Evolutionary conservation across 2,329 filamentous ascomycete species (phyloP).

Genomic region (Cytospora piceicola): DNA sequence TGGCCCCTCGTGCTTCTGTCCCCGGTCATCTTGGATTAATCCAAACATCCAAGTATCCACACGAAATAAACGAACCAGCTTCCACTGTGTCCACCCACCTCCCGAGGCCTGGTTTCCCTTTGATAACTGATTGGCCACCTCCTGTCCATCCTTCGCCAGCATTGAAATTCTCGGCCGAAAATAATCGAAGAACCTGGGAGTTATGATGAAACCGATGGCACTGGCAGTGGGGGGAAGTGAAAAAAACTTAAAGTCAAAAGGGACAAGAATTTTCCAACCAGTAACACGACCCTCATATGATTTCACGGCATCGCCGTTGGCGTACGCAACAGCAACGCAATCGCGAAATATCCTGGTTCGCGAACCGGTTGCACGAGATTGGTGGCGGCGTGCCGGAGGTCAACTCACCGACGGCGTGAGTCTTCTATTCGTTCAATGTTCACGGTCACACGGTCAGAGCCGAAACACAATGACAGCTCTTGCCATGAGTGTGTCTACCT

Average conservation of each 20-base stretch:
- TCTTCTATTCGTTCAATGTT: too few relatives aligned
- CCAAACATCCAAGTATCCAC: slow-evolving; percentile 12
- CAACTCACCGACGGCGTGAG: not conserved
- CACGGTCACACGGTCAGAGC: too few relatives aligned
- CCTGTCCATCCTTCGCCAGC: slow-evolving; percentile 27
- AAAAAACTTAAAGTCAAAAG: slow-evolving; percentile 7
- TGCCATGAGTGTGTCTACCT: slow-evolving; percentile 2
- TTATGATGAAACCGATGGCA: slow-evolving; percentile 25
- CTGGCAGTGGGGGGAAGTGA: not conserved
- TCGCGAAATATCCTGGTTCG: not conserved
- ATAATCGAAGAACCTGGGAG: slow-evolving; percentile 12
- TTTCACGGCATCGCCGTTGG: not conserved
- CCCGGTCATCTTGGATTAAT: slow-evolving; percentile 5
- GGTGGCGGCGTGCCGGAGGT: not conserved
- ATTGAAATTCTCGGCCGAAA: not conserved
- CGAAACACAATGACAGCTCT: slow-evolving; percentile 3
- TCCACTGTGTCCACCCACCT: not conserved
- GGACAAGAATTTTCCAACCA: slow-evolving; percentile 6
- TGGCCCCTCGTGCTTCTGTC: not conserved
- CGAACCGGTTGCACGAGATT: not conserved
- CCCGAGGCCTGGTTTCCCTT: slow-evolving; percentile 17
- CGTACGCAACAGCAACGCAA: not conserved
- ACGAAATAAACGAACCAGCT: slow-evolving; percentile 1
- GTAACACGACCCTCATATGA: not conserved
- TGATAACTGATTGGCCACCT: slow-evolving; percentile 31